phyloP scores from a whole-genome alignment of 768 basidiomycete species.

The Termitomyces sp. region DNA sequence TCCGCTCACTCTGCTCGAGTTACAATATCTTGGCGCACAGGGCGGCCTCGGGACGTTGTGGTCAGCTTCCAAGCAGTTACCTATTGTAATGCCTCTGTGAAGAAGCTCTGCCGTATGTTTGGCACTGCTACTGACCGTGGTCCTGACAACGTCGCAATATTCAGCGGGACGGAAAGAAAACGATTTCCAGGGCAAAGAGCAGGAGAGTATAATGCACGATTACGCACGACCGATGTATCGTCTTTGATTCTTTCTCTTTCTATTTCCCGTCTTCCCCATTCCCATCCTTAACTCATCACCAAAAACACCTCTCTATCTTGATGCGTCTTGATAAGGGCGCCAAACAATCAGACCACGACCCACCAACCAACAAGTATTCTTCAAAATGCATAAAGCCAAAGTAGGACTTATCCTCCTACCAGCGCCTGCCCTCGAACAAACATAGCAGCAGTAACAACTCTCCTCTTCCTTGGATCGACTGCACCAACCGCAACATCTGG shows the following conservation, averaged over 20 bases:
- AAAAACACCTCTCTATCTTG: slow-evolving; percentile 40
- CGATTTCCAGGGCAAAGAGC: too few relatives aligned
- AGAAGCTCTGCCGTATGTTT: too few relatives aligned
- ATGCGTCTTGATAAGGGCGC: slow-evolving; percentile 70
- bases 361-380: not conserved
- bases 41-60: too few relatives aligned
- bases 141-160: too few relatives aligned
- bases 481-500: slow-evolving; percentile 49
- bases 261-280: slow-evolving; percentile 14
- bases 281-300: slow-evolving; percentile 13
- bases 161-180: too few relatives aligned
- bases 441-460: slow-evolving; percentile 83
- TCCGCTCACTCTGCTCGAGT: too few relatives aligned
- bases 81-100: too few relatives aligned
- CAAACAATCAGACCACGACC: not conserved
- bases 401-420: slow-evolving; percentile 62
- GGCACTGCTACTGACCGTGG: too few relatives aligned
- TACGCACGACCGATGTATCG: slow-evolving; percentile 12
- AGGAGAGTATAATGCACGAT: too few relatives aligned
- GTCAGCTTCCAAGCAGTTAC: too few relatives aligned
- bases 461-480: slow-evolving; percentile 76
- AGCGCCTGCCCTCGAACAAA: slow-evolving; percentile 79
- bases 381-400: not conserved
- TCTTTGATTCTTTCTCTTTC: slow-evolving; percentile 10
- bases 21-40: too few relatives aligned